Evolutionary conservation across 495 filamentous ascomycete species (phyloP), one percentile per base, ranked within the genome.

Genomic region (Annulohypoxylon maeteangense): DNA sequence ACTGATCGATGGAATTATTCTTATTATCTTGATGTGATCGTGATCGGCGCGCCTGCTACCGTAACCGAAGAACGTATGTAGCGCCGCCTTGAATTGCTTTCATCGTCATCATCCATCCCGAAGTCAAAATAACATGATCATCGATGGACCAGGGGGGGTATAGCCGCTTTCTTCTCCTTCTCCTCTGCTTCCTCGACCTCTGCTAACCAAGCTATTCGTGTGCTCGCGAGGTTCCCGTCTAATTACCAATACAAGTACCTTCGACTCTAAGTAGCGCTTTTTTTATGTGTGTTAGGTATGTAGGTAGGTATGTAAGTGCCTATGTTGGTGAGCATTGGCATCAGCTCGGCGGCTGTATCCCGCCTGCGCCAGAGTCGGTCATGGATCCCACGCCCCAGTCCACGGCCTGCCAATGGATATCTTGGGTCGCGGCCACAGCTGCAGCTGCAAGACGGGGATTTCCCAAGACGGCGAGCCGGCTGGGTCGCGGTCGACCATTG

Each of bases 401-500:
- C 4, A 75, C 60, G 22, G 59, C 47, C 63, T 75, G 70, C 66
- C 69, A 72, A 60, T 73, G 66, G 31, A 75, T 70, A 64, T 75
- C 74, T 58, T 75, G 70, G 22, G 65, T 62, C 50, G 71, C 71
- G 29, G 74, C 74, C 36, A 57, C 67, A 18, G 70, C 74, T 69
- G 74, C 74, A 54, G 74, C 74, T 22, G 70, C 71, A 12, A 73
- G 62, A 23, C 71, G 70, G 57, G 74, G 74, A 42, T 76, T 76
- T 16, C 71, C 74, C 31, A 76, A 59, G 14, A 76, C 74, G 36
- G 74, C 74, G 48, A 76, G 68, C 20, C 74, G 74, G 48, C 74
- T 76, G 51, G 74, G 74, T 44, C 74, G 74, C 32, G 74, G 74
- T 62, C 74, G 70, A 38, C 74, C 74, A 58, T 76, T 76, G 51